Conservation (phyloP, 225 moss, liverwort and hornwort species). For the Pleurozium schreberi region DNA sequence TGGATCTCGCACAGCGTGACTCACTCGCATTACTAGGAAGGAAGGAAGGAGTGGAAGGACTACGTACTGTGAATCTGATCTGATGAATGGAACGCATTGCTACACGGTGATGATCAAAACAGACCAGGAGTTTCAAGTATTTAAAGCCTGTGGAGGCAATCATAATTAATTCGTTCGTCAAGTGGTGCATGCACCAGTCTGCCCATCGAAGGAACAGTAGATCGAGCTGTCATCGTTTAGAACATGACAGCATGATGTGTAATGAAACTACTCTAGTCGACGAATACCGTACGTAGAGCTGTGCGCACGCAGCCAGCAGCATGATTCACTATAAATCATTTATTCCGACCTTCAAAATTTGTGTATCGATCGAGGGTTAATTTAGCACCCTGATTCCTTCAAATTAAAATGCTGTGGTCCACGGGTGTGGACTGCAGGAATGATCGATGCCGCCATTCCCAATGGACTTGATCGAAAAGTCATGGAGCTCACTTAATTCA, state of each 20-base stretch:
- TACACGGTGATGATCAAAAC: neutral
- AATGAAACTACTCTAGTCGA: neutral
- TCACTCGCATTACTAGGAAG: neutral
- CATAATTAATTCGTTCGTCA: neutral
- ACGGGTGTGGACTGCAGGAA: neutral
- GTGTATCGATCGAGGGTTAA: neutral
- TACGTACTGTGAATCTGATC: neutral
- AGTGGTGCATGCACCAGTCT: neutral
- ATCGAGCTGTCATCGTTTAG: neutral
- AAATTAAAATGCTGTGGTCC: neutral
- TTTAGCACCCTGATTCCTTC: neutral
- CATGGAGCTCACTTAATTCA: neutral
- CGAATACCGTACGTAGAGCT: neutral
- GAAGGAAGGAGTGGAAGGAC: too few relatives aligned
- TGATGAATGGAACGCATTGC: neutral
- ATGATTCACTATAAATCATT: neutral
- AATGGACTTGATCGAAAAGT: neutral
- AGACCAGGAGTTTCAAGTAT: neutral
- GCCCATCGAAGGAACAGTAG: neutral
- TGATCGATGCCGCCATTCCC: neutral
- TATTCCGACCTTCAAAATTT: neutral
- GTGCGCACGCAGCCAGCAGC: neutral
- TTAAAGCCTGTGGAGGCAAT: neutral
- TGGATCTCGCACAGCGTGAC: neutral
- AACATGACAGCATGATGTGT: neutral